These are phyloP conservation scores for Spathaspora boniae DNA, from an alignment of 805 yeast species.

Conservation along the genomic window DNA sequence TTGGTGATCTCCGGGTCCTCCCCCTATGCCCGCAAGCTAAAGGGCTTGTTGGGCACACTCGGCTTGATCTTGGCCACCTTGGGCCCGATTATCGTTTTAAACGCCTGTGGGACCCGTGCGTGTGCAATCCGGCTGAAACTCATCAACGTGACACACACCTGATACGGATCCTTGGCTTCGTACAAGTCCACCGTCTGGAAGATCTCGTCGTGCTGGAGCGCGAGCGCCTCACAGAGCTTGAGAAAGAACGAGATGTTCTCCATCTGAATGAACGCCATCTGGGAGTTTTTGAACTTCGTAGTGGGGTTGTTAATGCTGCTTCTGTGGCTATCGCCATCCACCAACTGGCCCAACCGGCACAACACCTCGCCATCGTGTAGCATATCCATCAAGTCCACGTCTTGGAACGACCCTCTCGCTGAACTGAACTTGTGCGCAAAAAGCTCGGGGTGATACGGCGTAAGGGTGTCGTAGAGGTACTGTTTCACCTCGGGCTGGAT, in stretches of 20 bases:
- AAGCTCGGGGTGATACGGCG: constrained; percentile 6
- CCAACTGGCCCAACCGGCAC: constrained; percentile 30
- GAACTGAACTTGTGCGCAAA: constrained; percentile 7
- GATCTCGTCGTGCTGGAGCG: constrained; percentile 77
- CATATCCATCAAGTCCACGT: constrained; percentile 46
- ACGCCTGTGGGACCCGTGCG: constrained; percentile 25
- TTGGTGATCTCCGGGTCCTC: too few relatives aligned
- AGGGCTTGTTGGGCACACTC: constrained; percentile 57
- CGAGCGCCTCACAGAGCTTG: constrained; percentile 55
- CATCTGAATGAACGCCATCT: constrained; percentile 77
- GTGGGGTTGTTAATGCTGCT: constrained; percentile 31
- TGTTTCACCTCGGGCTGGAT: constrained; percentile 39
- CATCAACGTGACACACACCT: constrained; percentile 69
- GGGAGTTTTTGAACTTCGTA: constrained; percentile 53
- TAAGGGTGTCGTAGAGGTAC: constrained; percentile 52
- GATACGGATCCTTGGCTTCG: constrained; percentile 73
- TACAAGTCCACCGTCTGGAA: constrained; percentile 76
- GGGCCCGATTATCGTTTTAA: constrained; percentile 37
- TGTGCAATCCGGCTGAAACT: constrained; percentile 71
- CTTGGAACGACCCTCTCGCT: constrained; percentile 3
- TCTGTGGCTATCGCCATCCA: constrained; percentile 19
- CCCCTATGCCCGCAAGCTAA: constrained; percentile 18
- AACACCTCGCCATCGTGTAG: constrained; percentile 57
- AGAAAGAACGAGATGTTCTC: constrained; percentile 78
- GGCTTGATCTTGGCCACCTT: constrained; percentile 43